Conservation (phyloP, 2,329 filamentous ascomycete genomes). For the Nemania sp. region DNA sequence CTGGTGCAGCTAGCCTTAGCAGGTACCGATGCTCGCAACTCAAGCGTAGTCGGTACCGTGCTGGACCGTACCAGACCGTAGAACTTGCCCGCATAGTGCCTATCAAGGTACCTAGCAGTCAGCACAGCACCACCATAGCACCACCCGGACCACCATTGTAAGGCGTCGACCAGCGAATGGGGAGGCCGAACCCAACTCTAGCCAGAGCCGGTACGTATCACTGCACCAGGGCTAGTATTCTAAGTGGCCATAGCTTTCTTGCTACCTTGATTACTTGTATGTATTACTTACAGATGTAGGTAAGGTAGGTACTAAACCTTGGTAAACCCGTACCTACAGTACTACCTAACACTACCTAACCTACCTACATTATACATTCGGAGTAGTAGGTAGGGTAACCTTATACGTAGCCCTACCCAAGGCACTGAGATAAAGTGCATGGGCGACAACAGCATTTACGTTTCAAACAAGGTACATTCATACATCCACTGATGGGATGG, state of each 20-base stretch:
- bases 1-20: constrained; percentile 12
- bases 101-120: constrained; percentile 14
- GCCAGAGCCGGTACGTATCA: constrained; percentile 28
- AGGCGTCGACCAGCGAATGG: constrained; percentile 28
- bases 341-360: not conserved
- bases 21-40: constrained; percentile 17
- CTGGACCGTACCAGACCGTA: not conserved
- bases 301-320: not conserved
- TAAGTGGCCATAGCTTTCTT: constrained; percentile 12
- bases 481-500: constrained; percentile 7
- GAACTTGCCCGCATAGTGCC: not conserved
- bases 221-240: constrained; percentile 26
- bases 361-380: not conserved
- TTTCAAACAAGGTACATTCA: constrained; percentile 1
- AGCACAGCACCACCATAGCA: constrained; percentile 30
- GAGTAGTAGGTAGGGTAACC: not conserved
- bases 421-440: not conserved
- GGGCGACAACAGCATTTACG: not conserved
- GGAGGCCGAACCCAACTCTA: constrained; percentile 31
- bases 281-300: not conserved
- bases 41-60: constrained; percentile 10
- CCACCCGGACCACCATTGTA: constrained; percentile 22
- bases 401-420: not conserved
- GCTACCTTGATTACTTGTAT: constrained; percentile 1
- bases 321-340: not conserved